phyloP scores from a whole-genome alignment of 345 rosid genomes.

The Citrus hindsii region DNA sequence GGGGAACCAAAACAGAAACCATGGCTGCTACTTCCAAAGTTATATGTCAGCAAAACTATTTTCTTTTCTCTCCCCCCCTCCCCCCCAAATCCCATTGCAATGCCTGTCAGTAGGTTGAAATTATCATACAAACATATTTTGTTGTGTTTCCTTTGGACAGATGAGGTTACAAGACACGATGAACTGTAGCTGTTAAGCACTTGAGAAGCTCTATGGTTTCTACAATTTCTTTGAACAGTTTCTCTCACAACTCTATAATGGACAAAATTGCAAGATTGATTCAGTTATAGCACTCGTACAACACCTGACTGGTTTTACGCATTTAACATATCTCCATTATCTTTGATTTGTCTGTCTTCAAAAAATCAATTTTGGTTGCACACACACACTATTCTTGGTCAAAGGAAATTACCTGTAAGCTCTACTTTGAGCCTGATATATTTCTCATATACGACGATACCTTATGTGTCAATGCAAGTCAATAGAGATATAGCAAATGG shows the following conservation, averaged over 20 bases:
- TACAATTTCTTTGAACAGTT: neutral
- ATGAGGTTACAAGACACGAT: slow-evolving; percentile 32
- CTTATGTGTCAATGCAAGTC: neutral
- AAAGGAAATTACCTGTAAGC: neutral
- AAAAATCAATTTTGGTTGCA: neutral
- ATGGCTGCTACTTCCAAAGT: neutral
- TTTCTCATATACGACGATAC: too few species aligned
- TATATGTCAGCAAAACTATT: neutral
- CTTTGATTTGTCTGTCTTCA: neutral
- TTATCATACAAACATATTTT: neutral
- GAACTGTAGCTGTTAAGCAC: slow-evolving; percentile 39
- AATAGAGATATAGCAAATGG: neutral
- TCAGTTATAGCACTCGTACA: neutral
- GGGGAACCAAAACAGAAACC: neutral
- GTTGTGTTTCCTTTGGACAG: slow-evolving; percentile 24
- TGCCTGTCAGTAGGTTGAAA: neutral
- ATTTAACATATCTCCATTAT: neutral
- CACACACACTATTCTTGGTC: neutral
- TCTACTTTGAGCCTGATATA: neutral
- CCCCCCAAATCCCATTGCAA: neutral
- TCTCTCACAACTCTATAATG: neutral
- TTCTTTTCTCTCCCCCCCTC: too few species aligned
- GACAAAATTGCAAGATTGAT: neutral
- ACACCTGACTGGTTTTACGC: neutral
- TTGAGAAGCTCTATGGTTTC: neutral